These are phyloP conservation scores for Flaveria ramosissima DNA, from an alignment of 129 eudicot species.

Conservation along the genomic window DNA sequence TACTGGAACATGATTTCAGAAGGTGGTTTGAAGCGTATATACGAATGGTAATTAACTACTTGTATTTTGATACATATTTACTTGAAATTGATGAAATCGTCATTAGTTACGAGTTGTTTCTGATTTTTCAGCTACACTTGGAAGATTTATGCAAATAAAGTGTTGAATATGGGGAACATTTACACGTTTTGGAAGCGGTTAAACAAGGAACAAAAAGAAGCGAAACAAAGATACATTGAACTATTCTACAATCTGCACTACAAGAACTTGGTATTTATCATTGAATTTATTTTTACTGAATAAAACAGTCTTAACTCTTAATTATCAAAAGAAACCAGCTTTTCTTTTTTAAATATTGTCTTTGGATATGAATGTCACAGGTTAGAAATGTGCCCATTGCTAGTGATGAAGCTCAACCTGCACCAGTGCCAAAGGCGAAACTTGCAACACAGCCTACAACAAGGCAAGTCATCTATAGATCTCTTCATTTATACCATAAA, in stretches of 20 bases:
- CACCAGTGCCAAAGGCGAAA: slow-evolving; percentile 41
- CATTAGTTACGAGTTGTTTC: background rate
- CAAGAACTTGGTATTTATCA: slow-evolving; percentile 67
- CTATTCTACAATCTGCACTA: slow-evolving; percentile 70
- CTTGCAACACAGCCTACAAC: slow-evolving; percentile 34
- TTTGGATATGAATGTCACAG: slow-evolving; percentile 40
- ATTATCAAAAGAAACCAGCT: background rate
- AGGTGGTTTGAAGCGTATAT: slow-evolving; percentile 78
- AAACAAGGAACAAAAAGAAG: slow-evolving; percentile 76
- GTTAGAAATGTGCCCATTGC: slow-evolving; percentile 47
- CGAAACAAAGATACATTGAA: slow-evolving; percentile 86
- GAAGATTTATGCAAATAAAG: slow-evolving; percentile 96
- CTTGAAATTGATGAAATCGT: background rate
- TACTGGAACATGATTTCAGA: slow-evolving; percentile 72
- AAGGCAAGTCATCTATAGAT: slow-evolving; percentile 38
- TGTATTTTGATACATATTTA: background rate
- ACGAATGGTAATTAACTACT: slow-evolving; percentile 64
- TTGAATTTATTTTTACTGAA: background rate
- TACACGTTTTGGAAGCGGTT: slow-evolving; percentile 79
- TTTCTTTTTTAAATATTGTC: background rate
- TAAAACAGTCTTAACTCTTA: too few species aligned
- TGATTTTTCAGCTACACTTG: slow-evolving; percentile 77
- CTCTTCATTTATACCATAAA: background rate
- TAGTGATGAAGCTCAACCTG: slow-evolving; percentile 40
- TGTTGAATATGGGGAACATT: slow-evolving; percentile 84